Percentiles rank a stretch among this genome's conserved stretches.
Evolutionary conservation across 2,329 filamentous ascomycete genomes (phyloP).

Genomic region (Aureobasidium uvarum): DNA sequence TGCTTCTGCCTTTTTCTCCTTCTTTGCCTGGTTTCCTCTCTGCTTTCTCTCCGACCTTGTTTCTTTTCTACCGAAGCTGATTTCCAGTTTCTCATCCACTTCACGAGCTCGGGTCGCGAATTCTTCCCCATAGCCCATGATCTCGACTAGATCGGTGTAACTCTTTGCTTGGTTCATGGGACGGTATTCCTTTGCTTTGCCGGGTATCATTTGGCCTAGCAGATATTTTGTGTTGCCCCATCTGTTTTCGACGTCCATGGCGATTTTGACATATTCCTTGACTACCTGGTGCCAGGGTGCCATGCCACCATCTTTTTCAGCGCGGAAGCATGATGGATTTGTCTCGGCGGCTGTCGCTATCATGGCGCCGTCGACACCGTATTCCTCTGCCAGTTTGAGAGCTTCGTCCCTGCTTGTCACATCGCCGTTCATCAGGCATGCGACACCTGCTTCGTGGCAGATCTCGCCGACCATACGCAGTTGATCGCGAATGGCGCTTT

Average conservation of each 20-base stretch:
- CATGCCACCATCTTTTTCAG: constrained; percentile 65
- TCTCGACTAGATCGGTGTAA: constrained; percentile 67
- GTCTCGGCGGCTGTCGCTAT: constrained; percentile 90
- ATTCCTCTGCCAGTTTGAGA: constrained; percentile 68
- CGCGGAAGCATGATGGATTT: constrained; percentile 84
- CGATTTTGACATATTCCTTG: constrained; percentile 67
- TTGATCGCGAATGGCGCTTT: constrained; percentile 82
- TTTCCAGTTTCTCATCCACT: constrained; percentile 62
- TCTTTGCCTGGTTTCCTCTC: constrained; percentile 28
- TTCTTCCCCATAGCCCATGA: constrained; percentile 60
- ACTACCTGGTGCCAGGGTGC: constrained; percentile 75
- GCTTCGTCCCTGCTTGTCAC: constrained; percentile 74
- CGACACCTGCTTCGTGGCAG: constrained; percentile 81
- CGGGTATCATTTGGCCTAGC: constrained; percentile 79
- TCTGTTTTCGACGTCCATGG: constrained; percentile 77
- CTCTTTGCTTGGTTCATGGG: constrained; percentile 64
- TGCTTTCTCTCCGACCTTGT: constrained; percentile 47
- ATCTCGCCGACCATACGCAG: constrained; percentile 77
- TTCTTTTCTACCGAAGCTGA: constrained; percentile 51
- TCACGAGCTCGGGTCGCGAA: constrained; percentile 63
- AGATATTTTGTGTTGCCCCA: constrained; percentile 93
- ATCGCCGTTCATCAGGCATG: constrained; percentile 95
- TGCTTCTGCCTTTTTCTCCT: constrained; percentile 41
- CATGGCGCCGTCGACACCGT: constrained; percentile 91
- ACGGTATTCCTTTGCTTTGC: constrained; percentile 65